A percentile compares a stretch with the other conserved stretches of the same genome.
phyloP scores from a whole-genome alignment of 306 rosid species.

The Casuarina equisetifolia region DNA sequence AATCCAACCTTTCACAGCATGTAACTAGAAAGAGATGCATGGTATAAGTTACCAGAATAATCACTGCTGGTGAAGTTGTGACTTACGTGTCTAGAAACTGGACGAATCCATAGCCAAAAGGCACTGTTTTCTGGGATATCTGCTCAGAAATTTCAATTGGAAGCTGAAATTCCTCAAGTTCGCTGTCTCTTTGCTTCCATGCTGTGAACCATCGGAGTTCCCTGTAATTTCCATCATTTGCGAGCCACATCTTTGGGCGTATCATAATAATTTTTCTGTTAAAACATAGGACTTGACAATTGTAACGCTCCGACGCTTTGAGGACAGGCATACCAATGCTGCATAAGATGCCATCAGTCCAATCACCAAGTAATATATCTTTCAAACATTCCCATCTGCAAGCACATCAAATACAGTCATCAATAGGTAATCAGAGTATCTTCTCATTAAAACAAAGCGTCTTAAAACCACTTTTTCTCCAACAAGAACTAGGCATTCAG shows the following conservation, averaged over 20 bases:
- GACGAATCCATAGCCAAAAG: slow-evolving; percentile 90
- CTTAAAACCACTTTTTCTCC: neutral
- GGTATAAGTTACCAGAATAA: neutral
- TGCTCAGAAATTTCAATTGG: slow-evolving; percentile 70
- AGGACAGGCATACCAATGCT: slow-evolving; percentile 96
- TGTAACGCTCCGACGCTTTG: slow-evolving; percentile 83
- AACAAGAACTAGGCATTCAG: neutral
- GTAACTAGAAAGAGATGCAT: neutral
- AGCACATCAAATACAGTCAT: slow-evolving; percentile 12
- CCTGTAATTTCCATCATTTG: slow-evolving; percentile 95
- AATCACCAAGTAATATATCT: slow-evolving; percentile 71
- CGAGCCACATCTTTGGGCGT: slow-evolving; percentile 92
- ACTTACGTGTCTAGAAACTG: slow-evolving; percentile 92
- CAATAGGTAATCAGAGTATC: neutral
- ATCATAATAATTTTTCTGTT: slow-evolving; percentile 82
- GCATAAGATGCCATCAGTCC: slow-evolving; percentile 88
- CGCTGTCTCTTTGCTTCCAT: slow-evolving; percentile 66
- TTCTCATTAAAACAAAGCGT: neutral
- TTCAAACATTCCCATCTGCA: slow-evolving; percentile 96
- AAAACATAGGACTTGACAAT: slow-evolving; percentile 76
- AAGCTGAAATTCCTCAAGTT: slow-evolving; percentile 74
- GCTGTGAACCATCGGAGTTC: slow-evolving; percentile 98
- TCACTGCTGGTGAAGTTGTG: slow-evolving; percentile 14
- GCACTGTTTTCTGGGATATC: slow-evolving; percentile 60
- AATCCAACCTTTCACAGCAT: neutral